A percentile compares a stretch with the other conserved stretches of the same genome.
Conservation (phyloP, 805 yeast genomes). For the Sugiyamaella lignohabitans region DNA sequence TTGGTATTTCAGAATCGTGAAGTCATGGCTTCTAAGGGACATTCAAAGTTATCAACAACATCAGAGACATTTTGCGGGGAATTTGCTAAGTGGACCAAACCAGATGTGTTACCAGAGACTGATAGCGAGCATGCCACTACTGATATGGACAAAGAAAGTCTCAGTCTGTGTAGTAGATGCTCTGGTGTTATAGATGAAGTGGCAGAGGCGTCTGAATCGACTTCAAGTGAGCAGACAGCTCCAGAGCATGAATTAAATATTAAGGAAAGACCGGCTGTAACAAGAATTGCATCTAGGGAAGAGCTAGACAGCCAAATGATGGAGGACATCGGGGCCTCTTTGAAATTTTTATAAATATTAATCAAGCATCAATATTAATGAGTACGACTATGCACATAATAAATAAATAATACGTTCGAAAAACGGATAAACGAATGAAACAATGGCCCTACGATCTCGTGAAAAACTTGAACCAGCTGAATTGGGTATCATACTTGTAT, state of each 20-base stretch:
- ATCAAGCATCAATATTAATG: too few relatives aligned
- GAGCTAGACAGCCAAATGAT: constrained; percentile 7
- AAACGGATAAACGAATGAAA: background rate
- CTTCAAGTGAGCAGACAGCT: background rate
- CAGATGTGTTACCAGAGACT: background rate
- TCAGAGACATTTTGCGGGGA: background rate
- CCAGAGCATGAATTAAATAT: too few relatives aligned
- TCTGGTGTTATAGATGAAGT: background rate
- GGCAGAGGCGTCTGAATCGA: background rate
- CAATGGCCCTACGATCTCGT: background rate
- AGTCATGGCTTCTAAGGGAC: background rate
- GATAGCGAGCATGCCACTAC: background rate
- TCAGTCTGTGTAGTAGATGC: background rate
- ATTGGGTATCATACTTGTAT: constrained; percentile 8
- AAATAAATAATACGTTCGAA: too few relatives aligned
- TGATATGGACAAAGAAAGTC: too few relatives aligned
- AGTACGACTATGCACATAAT: too few relatives aligned
- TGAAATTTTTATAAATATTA: constrained; percentile 1
- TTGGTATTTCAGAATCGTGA: constrained; percentile 28
- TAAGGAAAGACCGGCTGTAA: background rate
- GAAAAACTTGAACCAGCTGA: constrained; percentile 1
- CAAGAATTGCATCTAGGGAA: constrained; percentile 1
- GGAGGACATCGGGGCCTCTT: constrained; percentile 5
- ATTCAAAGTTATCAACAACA: background rate
- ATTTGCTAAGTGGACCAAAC: background rate